Conservation (phyloP, 768 basidiomycete species). For the Amanita pseudoporphyria region DNA sequence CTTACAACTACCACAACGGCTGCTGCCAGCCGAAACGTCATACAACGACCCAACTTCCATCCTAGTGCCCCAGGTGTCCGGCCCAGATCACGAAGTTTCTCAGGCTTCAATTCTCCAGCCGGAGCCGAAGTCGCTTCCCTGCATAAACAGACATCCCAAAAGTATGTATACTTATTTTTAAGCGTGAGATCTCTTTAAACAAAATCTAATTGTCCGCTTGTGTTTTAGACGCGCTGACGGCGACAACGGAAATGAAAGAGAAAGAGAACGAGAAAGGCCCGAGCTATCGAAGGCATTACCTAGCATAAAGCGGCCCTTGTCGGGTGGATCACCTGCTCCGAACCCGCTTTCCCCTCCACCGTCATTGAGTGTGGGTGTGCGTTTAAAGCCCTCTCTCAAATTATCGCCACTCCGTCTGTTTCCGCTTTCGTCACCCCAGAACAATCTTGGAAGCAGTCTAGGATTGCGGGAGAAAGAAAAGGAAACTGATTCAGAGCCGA, state of each 20-base stretch:
- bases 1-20: not conserved
- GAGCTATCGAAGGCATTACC: not conserved
- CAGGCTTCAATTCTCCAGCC: conserved; percentile 44
- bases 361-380: conserved; percentile 6
- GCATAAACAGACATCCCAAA: too few species aligned
- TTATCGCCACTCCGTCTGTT: conserved; percentile 26
- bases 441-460: conserved; percentile 14
- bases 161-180: conserved; percentile 11
- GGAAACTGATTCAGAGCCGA: not conserved
- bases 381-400: conserved; percentile 11
- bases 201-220: too few species aligned
- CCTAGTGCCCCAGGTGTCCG: conserved; percentile 43
- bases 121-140: conserved; percentile 15
- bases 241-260: too few species aligned
- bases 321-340: conserved; percentile 6
- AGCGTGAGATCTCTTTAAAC: too few species aligned
- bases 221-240: too few species aligned
- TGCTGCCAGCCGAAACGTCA: conserved; percentile 10
- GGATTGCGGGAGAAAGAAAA: too few species aligned
- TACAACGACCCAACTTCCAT: conserved; percentile 57
- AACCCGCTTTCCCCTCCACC: conserved; percentile 4
- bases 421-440: conserved; percentile 34
- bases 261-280: too few species aligned
- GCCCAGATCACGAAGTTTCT: conserved; percentile 72
- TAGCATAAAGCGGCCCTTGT: conserved; percentile 17